Percentiles rank a stretch among this genome's conserved stretches.
phyloP scores from a whole-genome alignment of 2,329 filamentous ascomycete species.

The Macrophomina tecta region DNA sequence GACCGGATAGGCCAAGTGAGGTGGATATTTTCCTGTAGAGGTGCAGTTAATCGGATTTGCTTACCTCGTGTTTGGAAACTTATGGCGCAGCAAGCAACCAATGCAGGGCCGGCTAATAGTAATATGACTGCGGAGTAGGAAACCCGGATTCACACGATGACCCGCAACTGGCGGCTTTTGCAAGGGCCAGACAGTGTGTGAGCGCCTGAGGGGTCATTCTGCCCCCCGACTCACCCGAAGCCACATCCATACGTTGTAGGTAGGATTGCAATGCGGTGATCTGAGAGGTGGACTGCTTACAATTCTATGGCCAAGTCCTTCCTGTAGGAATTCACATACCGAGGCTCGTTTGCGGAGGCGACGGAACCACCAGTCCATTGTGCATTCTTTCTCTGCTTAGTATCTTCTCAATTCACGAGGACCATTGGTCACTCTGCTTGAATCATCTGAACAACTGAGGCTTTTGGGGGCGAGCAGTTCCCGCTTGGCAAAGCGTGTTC shows the following conservation, averaged over 20 bases:
- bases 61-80: neutral
- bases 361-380: neutral
- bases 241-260: no score
- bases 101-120: neutral
- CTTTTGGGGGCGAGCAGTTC: neutral
- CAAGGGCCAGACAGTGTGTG: no score
- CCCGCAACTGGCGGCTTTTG: neutral
- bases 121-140: neutral
- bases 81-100: neutral
- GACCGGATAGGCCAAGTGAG: no score
- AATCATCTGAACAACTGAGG: neutral
- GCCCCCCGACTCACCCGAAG: no score
- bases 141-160: neutral
- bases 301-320: no score
- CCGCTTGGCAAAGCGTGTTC: neutral
- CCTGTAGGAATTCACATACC: neutral
- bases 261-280: no score
- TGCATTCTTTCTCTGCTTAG: neutral
- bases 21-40: no score
- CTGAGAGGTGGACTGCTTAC: no score
- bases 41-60: neutral
- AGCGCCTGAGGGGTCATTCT: no score
- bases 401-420: no score
- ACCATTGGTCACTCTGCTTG: neutral
- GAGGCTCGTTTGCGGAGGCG: neutral